Evolutionary conservation across 1,284 basidiomycete species (phyloP).

Genomic region (Cutaneotrichosporon spelunceum): DNA sequence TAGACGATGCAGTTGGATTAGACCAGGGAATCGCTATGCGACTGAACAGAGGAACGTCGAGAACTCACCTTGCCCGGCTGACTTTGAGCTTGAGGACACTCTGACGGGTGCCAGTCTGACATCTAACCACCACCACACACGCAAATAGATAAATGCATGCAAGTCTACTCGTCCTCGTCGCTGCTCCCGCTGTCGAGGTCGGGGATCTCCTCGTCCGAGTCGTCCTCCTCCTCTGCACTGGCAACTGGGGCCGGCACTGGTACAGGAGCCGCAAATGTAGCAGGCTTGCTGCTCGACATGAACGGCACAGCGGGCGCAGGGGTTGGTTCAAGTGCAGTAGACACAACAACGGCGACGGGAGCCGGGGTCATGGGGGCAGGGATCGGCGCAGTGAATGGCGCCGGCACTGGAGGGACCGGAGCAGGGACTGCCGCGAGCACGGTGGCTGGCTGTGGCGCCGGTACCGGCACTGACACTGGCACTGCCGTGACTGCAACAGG

Average conservation of each 20-base stretch:
- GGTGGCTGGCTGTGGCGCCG: neutral
- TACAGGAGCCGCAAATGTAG: neutral
- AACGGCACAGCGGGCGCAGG: neutral
- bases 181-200: slow-evolving; percentile 46
- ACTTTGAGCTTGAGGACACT: neutral
- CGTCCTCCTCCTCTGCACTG: slow-evolving; percentile 11
- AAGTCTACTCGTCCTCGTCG: slow-evolving; percentile 30
- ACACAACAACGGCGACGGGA: neutral
- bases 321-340: neutral
- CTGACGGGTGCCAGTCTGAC: neutral
- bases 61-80: too few species aligned
- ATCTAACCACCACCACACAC: neutral
- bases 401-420: neutral
- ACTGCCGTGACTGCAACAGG: neutral
- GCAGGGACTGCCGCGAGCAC: slow-evolving; percentile 1
- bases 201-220: slow-evolving; percentile 58
- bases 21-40: neutral
- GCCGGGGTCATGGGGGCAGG: slow-evolving; percentile 5
- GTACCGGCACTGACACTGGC: neutral
- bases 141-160: neutral
- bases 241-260: neutral
- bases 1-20: neutral
- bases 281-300: neutral
- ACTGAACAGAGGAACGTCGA: too few species aligned
- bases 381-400: neutral